Base-by-base conservation (phyloP, 768 basidiomycete species). In the Ephemerocybe angulata region DNA sequence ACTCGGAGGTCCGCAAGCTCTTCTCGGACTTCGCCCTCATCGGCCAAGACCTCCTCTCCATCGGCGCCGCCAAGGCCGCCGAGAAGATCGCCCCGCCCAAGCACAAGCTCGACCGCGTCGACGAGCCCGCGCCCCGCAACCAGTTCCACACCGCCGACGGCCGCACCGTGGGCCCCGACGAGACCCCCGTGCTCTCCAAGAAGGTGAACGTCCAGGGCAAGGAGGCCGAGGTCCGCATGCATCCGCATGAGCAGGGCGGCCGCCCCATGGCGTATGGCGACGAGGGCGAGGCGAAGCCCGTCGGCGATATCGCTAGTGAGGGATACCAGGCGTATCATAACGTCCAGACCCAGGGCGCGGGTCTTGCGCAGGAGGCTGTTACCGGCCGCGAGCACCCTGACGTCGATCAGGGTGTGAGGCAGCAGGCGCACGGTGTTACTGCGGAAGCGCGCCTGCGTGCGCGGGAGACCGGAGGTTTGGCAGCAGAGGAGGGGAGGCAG, bases 1-100 rank as follows among this genome's bases (percentile, higher is more conserved):
- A 99, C 73, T 87, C 90, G 0, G 90, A 96, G 72, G 87, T 90
- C 28, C 87, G 93, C 63, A 96, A 97, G 68, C 84, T 97, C 27
- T 71, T 95, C 50, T 80, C 84, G 1, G 91, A 93, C 69, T 85
- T 89, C 59, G 80, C 83, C 10, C 67, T 86, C 55, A 84, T 92
- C 47, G 89, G 90, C 0, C 86, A 92, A 38, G 93, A 96, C 67
- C 76, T 97, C 52, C 83, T 96, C 58, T 83, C 90, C 3, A 86
- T 81, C 35, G 81, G 81, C 19, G 86, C 89, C 0, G 68, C 76
- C 60, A 88, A 92, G 64, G 86, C 81, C 12, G 89, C 90, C 6
- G 80, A 83, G 29, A 69, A 67, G 50, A 73, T 93, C 29, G 83
- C 86, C 2, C 96, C 96, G 0, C 62, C 72, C 47, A 67, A 84